Evolutionary conservation across 148 eudicot genomes (phyloP), one percentile per base, ranked within the genome.

Genomic region (Rheum nobile): DNA sequence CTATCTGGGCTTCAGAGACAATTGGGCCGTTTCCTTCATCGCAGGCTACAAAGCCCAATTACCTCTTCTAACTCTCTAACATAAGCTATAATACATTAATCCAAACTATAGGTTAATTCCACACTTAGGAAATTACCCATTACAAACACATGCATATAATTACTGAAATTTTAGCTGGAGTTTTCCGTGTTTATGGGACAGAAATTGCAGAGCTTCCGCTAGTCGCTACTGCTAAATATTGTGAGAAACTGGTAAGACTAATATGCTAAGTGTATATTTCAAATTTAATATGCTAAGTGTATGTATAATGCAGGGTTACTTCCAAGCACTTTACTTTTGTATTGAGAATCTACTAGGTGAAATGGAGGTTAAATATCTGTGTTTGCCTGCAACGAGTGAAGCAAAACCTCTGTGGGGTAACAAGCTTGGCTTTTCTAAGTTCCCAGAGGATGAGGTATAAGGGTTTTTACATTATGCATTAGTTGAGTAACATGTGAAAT

Each of bases 341-440:
- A 84, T 95, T 13, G 97, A 95, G 67, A 78, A 73, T 55, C 80
- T 91, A 21, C 88, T 95, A 10, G 59, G 72, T 55, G 78, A 83
- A 43, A 50, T 88, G 38, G 77, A 83, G 46, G 96, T 95, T 35
- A 87, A 83, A 73, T 67, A 71, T 55, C 75, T 95, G 65, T 84
- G 88, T 75, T 85, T 95, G 31, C 97, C 99, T n/a, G 90, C 99
- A 79, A 93, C 97, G 35, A 85, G 81, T 63, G 97, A 92, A 76
- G 90, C 90, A 0, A 84, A 77, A 75, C 83, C 92, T 19, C 29
- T 95, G 41, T 95, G 97, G 99, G 83, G 71, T 10, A 83, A 80
- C 75, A 95, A 79, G 73, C 87, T 91, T 72, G 92, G 96, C 37
- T 94, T 91, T 75, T 77, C 63, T 44, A 85, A 71, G 73, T 85